Percentiles rank a stretch among this genome's conserved stretches.
phyloP scores from a whole-genome alignment of 495 filamentous ascomycete species.

The Penicillium canariense region DNA sequence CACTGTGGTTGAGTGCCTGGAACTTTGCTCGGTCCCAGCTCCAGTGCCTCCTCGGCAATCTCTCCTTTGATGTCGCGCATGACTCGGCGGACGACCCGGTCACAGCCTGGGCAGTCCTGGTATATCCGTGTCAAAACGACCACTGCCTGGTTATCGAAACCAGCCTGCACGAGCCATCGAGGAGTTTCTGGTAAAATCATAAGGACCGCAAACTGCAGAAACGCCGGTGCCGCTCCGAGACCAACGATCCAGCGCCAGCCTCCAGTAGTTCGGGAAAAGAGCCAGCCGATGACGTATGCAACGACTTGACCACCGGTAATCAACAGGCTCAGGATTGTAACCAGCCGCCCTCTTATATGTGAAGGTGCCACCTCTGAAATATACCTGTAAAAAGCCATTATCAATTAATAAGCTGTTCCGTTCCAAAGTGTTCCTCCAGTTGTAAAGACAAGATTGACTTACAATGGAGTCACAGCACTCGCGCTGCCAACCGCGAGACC shows the following conservation, averaged over 20 bases:
- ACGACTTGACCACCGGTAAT: conserved; percentile 84
- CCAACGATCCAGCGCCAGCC: conserved; percentile 94
- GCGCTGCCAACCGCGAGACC: conserved; percentile 81
- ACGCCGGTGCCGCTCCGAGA: conserved; percentile 74
- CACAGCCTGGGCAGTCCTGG: conserved; percentile 45
- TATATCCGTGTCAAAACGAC: conserved; percentile 63
- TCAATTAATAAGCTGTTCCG: background rate
- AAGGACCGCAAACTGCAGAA: conserved; percentile 64
- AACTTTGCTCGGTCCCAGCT: conserved; percentile 21
- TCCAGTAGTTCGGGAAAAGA: conserved; percentile 53
- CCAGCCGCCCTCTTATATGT: conserved; percentile 67
- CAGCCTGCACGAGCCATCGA: conserved; percentile 76
- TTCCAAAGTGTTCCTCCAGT: background rate
- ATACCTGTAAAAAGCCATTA: conserved; percentile 45
- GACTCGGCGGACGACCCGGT: conserved; percentile 51
- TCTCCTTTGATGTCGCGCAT: conserved; percentile 67
- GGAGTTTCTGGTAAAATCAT: conserved; percentile 78
- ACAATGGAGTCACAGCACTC: conserved; percentile 78
- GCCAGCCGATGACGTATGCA: conserved; percentile 76
- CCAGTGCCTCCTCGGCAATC: conserved; percentile 61
- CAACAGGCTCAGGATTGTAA: conserved; percentile 75
- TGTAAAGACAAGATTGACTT: conserved; percentile 21
- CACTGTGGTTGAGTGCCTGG: conserved; percentile 21
- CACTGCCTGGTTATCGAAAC: conserved; percentile 56
- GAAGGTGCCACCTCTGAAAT: conserved; percentile 83